phyloP scores from a whole-genome alignment of 768 basidiomycete species.

The Suillus americanus region DNA sequence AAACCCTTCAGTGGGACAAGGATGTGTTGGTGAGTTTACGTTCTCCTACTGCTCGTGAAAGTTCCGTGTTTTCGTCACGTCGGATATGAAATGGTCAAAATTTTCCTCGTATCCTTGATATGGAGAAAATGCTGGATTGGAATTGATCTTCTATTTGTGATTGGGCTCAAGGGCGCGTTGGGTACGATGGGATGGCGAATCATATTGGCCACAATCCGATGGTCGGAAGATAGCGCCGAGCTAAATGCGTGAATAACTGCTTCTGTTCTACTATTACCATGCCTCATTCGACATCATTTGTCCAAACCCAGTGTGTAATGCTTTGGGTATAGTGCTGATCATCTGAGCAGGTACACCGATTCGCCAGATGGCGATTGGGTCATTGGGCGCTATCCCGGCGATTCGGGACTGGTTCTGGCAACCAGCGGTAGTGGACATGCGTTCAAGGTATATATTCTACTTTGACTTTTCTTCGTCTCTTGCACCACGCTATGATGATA shows the following conservation, averaged over 20 bases:
- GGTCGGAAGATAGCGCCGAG: no score
- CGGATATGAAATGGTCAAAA: neutral
- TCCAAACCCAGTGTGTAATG: no score
- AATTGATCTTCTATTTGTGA: neutral
- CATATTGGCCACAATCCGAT: no score
- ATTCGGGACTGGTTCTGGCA: slow-evolving; percentile 68
- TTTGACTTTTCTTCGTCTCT: neutral
- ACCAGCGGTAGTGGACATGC: slow-evolving; percentile 90
- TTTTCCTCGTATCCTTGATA: neutral
- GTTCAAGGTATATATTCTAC: slow-evolving; percentile 64
- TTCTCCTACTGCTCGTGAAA: neutral
- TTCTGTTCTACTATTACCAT: no score
- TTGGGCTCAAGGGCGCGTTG: neutral
- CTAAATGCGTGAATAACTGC: no score
- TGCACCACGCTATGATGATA: neutral
- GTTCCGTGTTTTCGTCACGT: neutral
- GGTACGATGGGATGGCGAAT: no score
- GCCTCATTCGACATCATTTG: no score
- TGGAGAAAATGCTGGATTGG: neutral
- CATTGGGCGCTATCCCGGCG: slow-evolving; percentile 68
- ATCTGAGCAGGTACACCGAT: slow-evolving; percentile 76
- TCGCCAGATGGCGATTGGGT: slow-evolving; percentile 87
- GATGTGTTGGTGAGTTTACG: slow-evolving; percentile 75
- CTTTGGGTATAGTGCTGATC: neutral
- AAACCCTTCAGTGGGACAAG: slow-evolving; percentile 73